phyloP scores from a whole-genome alignment of 352 stramenopile species.

The Pythium brachiatum region DNA sequence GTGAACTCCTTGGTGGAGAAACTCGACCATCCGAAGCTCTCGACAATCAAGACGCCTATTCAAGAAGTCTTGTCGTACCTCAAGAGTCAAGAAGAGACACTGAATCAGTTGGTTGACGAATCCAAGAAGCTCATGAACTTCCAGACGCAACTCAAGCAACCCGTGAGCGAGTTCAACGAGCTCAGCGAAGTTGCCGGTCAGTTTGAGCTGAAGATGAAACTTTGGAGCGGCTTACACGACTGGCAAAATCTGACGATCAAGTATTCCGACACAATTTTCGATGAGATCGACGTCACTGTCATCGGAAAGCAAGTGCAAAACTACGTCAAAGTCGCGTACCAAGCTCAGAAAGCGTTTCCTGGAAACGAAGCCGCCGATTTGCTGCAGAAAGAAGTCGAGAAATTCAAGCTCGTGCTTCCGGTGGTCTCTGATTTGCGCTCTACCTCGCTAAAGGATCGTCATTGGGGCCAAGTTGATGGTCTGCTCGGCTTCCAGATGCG shows the following conservation, averaged over 20 bases:
- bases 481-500: slow-evolving; percentile 90
- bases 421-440: slow-evolving; percentile 73
- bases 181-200: slow-evolving; percentile 84
- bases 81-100: slow-evolving; percentile 59
- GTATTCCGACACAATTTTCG: slow-evolving; percentile 82
- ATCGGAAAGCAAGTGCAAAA: slow-evolving; percentile 89
- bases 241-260: slow-evolving; percentile 78
- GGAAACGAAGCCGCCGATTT: slow-evolving; percentile 82
- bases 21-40: slow-evolving; percentile 77
- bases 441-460: slow-evolving; percentile 63
- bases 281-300: slow-evolving; percentile 83
- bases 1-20: slow-evolving; percentile 76
- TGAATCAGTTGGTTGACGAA: slow-evolving; percentile 76
- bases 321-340: slow-evolving; percentile 87
- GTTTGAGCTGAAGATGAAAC: slow-evolving; percentile 89
- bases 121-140: slow-evolving; percentile 87
- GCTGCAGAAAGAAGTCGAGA: slow-evolving; percentile 85
- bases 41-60: slow-evolving; percentile 73
- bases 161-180: slow-evolving; percentile 87
- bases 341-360: slow-evolving; percentile 85
- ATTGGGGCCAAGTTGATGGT: slow-evolving; percentile 72
- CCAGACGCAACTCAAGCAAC: slow-evolving; percentile 85
- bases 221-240: slow-evolving; percentile 86
- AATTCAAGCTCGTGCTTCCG: slow-evolving; percentile 86
- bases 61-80: slow-evolving; percentile 75